Conservation (phyloP, 2,329 filamentous ascomycete species). For the Paecilomyces variotii region DNA sequence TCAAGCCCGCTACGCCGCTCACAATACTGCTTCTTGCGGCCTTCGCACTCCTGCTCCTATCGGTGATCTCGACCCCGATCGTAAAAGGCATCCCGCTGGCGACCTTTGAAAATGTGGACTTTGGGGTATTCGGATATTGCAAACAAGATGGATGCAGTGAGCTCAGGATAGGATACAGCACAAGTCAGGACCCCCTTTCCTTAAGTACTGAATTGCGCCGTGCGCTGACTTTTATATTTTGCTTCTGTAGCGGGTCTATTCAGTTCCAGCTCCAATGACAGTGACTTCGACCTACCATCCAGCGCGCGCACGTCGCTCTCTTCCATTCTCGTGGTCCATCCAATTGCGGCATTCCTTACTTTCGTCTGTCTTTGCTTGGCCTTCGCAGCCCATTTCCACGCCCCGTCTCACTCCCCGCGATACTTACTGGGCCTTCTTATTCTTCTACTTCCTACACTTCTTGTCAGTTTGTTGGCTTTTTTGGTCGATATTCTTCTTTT, state of each 20-base stretch:
- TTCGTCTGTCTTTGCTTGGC: conserved; percentile 78
- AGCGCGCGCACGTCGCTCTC: conserved; percentile 64
- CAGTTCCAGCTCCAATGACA: conserved; percentile 32
- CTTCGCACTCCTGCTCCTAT: conserved; percentile 76
- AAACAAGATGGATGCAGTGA: conserved; percentile 56
- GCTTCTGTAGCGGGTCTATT: conserved; percentile 39
- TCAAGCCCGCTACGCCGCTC: conserved; percentile 88
- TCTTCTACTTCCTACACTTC: conserved; percentile 73
- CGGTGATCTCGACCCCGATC: conserved; percentile 84
- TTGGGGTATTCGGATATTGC: conserved; percentile 92
- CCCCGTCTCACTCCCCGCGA: conserved; percentile 78
- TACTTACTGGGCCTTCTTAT: conserved; percentile 82
- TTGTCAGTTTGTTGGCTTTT: conserved; percentile 79
- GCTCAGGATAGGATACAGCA: conserved; percentile 77
- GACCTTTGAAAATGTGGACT: conserved; percentile 65
- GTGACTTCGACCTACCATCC: conserved; percentile 58
- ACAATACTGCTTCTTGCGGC: conserved; percentile 76
- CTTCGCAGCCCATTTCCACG: conserved; percentile 73
- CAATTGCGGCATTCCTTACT: conserved; percentile 77
- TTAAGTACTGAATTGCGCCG: background rate
- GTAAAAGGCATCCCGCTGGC: conserved; percentile 79
- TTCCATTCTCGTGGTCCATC: conserved; percentile 83
- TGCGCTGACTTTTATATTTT: conserved; percentile 3
- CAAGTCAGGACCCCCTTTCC: conserved; percentile 50
- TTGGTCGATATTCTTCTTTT: conserved; percentile 91